These are phyloP conservation scores for Phalaenopsis equestris DNA, from an alignment of 106 monocot species.

Conservation along the genomic window DNA sequence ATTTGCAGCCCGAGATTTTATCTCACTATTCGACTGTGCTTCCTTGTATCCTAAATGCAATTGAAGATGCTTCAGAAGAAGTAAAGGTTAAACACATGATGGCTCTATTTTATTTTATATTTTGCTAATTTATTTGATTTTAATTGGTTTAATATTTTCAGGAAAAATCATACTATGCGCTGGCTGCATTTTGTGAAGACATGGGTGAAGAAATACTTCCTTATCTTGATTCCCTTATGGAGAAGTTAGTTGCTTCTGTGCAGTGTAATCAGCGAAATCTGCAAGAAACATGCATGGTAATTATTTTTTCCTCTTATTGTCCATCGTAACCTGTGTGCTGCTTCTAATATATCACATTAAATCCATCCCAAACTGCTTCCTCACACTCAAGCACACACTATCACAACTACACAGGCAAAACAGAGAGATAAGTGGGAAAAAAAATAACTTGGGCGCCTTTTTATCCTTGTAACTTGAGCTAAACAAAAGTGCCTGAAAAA, in stretches of 20 bases:
- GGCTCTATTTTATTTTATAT: background rate
- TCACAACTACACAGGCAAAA: no score
- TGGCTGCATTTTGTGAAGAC: constrained; percentile 98
- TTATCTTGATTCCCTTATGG: constrained; percentile 86
- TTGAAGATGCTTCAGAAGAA: constrained; percentile 95
- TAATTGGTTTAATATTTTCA: constrained; percentile 18
- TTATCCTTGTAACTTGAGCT: background rate
- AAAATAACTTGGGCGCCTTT: no score
- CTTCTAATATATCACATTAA: background rate
- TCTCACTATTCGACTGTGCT: constrained; percentile 75
- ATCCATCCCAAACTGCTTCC: background rate
- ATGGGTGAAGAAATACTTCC: constrained; percentile 95
- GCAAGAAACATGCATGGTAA: constrained; percentile 99
- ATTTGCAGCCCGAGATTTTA: constrained; percentile 91
- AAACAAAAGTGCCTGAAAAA: background rate
- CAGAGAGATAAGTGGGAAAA: no score
- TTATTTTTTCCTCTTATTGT: background rate
- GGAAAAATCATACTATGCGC: constrained; percentile 99
- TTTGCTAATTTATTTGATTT: background rate
- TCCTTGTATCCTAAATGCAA: constrained; percentile 76
- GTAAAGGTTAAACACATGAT: constrained; percentile 59
- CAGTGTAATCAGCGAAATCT: constrained; percentile 77
- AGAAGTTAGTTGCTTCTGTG: constrained; percentile 59
- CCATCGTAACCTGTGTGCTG: background rate
- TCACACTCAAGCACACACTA: background rate